phyloP scores from a whole-genome alignment of 805 yeast genomes.

The Metschnikowia gelsemii region DNA sequence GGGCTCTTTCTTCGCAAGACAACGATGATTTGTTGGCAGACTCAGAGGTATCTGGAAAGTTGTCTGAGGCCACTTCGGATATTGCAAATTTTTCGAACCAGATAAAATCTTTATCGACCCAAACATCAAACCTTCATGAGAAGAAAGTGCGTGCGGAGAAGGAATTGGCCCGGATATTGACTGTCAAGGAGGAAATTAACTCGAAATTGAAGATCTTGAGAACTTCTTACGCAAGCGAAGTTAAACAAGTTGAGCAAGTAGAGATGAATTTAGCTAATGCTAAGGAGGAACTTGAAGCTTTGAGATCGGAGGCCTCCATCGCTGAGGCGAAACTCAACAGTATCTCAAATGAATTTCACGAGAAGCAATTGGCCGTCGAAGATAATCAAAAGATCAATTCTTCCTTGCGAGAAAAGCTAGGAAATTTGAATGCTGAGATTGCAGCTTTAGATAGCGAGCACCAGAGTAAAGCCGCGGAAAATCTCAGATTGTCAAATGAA shows the following conservation, averaged over 20 bases:
- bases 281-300: conserved; percentile 62
- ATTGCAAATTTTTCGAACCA: conserved; percentile 85
- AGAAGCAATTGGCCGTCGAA: conserved; percentile 58
- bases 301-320: conserved; percentile 69
- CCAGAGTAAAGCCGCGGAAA: conserved; percentile 51
- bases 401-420: conserved; percentile 65
- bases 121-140: conserved; percentile 67
- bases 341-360: conserved; percentile 61
- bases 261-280: conserved; percentile 61
- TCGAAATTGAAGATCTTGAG: conserved; percentile 65
- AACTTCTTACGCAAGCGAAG: conserved; percentile 74
- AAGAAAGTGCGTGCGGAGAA: conserved; percentile 73
- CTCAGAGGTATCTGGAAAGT: conserved; percentile 58
- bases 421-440: conserved; percentile 63
- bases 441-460: conserved; percentile 57
- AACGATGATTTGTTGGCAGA: conserved; percentile 58
- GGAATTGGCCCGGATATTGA: conserved; percentile 68
- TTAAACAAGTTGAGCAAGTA: conserved; percentile 68
- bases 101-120: conserved; percentile 71
- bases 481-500: conserved; percentile 61
- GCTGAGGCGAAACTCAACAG: conserved; percentile 78
- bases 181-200: conserved; percentile 69
- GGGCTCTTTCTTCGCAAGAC: conserved; percentile 7
- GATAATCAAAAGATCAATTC: conserved; percentile 68
- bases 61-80: conserved; percentile 79